Evolutionary conservation across 768 basidiomycete genomes (phyloP).

Genomic region (Cystobasidiopsis lactophilus): DNA sequence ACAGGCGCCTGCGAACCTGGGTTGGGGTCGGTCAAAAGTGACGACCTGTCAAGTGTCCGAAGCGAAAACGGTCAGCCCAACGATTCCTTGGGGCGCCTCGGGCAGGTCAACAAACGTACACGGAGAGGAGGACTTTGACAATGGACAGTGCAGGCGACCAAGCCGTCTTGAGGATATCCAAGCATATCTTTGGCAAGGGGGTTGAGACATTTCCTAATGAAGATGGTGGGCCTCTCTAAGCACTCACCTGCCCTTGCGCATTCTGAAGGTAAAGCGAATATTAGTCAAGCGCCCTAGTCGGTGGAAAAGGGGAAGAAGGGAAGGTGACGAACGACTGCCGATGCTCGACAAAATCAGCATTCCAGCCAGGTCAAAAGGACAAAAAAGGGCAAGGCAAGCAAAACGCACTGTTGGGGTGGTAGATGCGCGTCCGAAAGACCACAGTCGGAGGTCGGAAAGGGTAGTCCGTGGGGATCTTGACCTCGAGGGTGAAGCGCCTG

Average conservation of each 20-base stretch:
- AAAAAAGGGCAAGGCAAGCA: neutral
- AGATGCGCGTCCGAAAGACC: slow-evolving; percentile 11
- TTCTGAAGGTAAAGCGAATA: no score
- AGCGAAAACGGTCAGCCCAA: neutral
- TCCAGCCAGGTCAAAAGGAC: neutral
- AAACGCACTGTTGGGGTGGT: slow-evolving; percentile 1
- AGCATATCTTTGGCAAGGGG: no score
- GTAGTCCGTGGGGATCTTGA: slow-evolving; percentile 69
- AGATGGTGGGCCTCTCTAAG: no score
- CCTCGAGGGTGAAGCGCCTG: no score
- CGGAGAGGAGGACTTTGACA: slow-evolving; percentile 94
- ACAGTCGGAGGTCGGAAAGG: slow-evolving; percentile 83
- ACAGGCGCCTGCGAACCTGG: no score
- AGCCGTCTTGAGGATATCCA: slow-evolving; percentile 86
- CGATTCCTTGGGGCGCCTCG: neutral
- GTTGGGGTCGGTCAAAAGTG: slow-evolving; percentile 97
- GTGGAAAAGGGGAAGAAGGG: neutral
- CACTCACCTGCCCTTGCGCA: no score
- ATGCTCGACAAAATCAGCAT: no score
- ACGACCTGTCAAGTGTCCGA: slow-evolving; percentile 42
- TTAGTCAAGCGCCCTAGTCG: neutral
- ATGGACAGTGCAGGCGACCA: slow-evolving; percentile 98
- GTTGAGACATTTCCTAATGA: no score
- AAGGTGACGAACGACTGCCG: neutral
- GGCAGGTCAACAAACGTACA: slow-evolving; percentile 24